Evolutionary conservation across 768 basidiomycete genomes (phyloP).

Genomic region (Albatrellus ellisii): DNA sequence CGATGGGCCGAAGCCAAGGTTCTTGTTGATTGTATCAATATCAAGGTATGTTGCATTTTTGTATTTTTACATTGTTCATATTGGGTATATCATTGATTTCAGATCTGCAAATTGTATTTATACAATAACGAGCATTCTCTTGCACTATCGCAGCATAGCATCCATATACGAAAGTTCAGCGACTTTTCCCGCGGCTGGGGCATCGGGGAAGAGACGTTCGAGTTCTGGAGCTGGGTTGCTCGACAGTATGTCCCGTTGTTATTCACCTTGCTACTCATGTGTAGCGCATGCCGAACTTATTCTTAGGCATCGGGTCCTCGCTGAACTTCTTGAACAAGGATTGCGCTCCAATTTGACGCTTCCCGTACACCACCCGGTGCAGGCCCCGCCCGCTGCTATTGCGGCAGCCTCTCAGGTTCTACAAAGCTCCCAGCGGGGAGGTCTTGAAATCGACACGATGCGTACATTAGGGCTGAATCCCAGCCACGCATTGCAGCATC

Average conservation of each 20-base stretch:
- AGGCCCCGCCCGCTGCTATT: slow-evolving; percentile 15
- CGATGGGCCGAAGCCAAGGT: slow-evolving; percentile 99
- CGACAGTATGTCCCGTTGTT: slow-evolving; percentile 53
- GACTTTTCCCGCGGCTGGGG: slow-evolving; percentile 89
- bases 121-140: slow-evolving; percentile 82
- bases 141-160: slow-evolving; percentile 70
- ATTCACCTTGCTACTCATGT: neutral
- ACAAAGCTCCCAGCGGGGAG: slow-evolving; percentile 8
- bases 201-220: slow-evolving; percentile 92
- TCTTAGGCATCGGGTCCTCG: slow-evolving; percentile 82
- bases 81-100: neutral
- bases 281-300: too few relatives aligned
- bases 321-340: slow-evolving; percentile 83
- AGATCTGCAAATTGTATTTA: slow-evolving; percentile 86
- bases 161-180: slow-evolving; percentile 74
- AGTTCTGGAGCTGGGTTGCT: slow-evolving; percentile 96
- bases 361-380: slow-evolving; percentile 39
- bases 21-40: slow-evolving; percentile 81
- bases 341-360: slow-evolving; percentile 46
- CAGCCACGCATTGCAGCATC: slow-evolving; percentile 72
- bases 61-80: neutral
- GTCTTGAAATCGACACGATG: slow-evolving; percentile 41
- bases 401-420: slow-evolving; percentile 15
- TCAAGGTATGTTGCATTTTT: slow-evolving; percentile 46
- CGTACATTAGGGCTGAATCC: slow-evolving; percentile 66